Evolutionary conservation across 1,139 yeast genomes (phyloP), one percentile per base, ranked within the genome.

Genomic region (Kodamaea suecica): DNA sequence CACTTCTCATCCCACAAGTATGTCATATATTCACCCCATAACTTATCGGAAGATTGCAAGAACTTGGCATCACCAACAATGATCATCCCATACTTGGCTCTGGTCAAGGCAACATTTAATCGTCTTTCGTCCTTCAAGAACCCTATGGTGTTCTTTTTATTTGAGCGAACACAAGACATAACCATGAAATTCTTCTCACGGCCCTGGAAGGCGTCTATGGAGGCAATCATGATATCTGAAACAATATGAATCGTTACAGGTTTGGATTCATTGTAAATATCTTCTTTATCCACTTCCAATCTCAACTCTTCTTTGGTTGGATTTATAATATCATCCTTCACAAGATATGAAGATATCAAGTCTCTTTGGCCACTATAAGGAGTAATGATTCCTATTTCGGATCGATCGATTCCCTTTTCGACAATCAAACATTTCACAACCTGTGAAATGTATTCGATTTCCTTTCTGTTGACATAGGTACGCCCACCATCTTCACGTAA

Each of bases 301-400:
- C 62, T 65, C 33, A 79, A 61, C 3, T 65, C 73, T 31, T 63
- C 63, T n/a, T 62, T 56, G 8, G 57, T 54, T 1, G 87, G 87
- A 50, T 81, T 81, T 34, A 81, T 65, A 9, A 79, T 49, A 6
- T 61, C 61, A 50, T 81, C 80, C 17, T 61, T 55, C 23, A 71
- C 73, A 31, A 80, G 60, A 2, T 53, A 47, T 2, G 68, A 56
- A 0, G 87, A 78, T 11, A 82, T 62, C 39, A 76, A 55, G 50
- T 80, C 86, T 48, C 88, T 65, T 52, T 82, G 88, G 0, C 85
- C 86, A 36, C 85, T 72, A 51, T 82, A 82, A 9, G 87, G 86
- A 1, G 88, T 81, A 38, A 82, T 77, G 14, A 82, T 63, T 42
- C 86, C 85, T 38, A 81, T 80, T 24, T 76, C 70, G 2, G 63